Percentiles rank a stretch among this genome's conserved stretches.
Conservation (phyloP, 106 monocot species). For the Platanthera guangdongensis region DNA sequence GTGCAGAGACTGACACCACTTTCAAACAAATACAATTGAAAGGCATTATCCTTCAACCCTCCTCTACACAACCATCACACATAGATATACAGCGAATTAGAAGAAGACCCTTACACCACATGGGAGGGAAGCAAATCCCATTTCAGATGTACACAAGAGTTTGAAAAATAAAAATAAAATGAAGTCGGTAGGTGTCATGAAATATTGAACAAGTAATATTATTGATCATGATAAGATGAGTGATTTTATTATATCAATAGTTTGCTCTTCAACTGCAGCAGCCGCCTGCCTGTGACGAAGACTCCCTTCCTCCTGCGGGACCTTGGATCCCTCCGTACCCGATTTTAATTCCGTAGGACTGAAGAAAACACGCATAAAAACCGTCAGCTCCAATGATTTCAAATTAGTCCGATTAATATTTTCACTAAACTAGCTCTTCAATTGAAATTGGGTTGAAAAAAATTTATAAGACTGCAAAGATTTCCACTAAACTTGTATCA, state of each 20-base stretch:
- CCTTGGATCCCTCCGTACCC: constrained; percentile 32
- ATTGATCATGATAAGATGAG: too few relatives aligned
- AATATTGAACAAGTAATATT: too few relatives aligned
- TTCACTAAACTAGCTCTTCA: neutral
- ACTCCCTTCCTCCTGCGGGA: constrained; percentile 25
- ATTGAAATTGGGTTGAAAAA: neutral
- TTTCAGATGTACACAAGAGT: neutral
- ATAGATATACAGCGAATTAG: neutral
- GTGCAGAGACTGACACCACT: neutral
- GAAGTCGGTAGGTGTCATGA: too few relatives aligned
- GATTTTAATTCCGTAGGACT: constrained; percentile 31
- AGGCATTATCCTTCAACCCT: neutral
- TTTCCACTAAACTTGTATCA: neutral
- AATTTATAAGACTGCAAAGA: too few relatives aligned
- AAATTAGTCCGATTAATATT: neutral
- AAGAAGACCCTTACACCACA: neutral
- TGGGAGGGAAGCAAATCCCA: neutral
- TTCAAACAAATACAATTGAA: neutral
- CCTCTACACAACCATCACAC: neutral
- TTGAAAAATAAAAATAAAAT: too few relatives aligned
- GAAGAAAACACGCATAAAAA: neutral
- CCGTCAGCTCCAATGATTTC: neutral
- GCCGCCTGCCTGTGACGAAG: constrained; percentile 25
- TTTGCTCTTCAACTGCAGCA: constrained; percentile 18
- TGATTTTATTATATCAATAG: too few relatives aligned